These are phyloP conservation scores for Phytophthora capsici DNA, from an alignment of 352 stramenopile species.

Conservation along the genomic window DNA sequence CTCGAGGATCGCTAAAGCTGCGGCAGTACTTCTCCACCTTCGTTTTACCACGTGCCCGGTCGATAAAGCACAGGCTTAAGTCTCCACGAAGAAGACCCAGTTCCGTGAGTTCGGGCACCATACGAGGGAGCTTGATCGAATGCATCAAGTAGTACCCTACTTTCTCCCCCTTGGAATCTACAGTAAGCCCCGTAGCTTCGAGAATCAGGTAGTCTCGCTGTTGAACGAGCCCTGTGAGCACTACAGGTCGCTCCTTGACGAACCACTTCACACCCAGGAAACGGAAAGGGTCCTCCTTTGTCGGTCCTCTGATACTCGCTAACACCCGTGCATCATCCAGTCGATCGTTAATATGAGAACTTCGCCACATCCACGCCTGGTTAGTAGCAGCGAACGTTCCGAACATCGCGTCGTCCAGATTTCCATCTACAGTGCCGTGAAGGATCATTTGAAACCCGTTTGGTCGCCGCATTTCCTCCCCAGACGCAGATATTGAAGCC, in stretches of 20 bases:
- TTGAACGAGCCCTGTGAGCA: background rate
- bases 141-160: background rate
- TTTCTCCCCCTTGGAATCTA: background rate
- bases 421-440: background rate
- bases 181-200: background rate
- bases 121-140: background rate
- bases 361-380: background rate
- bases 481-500: no score
- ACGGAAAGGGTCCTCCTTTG: background rate
- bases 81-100: background rate
- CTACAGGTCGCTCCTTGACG: background rate
- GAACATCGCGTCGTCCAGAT: background rate
- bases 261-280: background rate
- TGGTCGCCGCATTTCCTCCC: background rate
- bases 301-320: background rate
- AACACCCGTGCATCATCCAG: background rate
- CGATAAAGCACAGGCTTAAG: background rate
- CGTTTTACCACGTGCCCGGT: background rate
- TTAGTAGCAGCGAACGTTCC: background rate
- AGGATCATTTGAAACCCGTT: background rate
- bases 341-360: background rate
- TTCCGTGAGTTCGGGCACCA: background rate
- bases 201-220: background rate
- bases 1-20: background rate
- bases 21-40: background rate